A percentile compares a stretch with the other conserved stretches of the same genome.
phyloP scores from a whole-genome alignment of 345 rosid genomes.

The Gossypium turneri region DNA sequence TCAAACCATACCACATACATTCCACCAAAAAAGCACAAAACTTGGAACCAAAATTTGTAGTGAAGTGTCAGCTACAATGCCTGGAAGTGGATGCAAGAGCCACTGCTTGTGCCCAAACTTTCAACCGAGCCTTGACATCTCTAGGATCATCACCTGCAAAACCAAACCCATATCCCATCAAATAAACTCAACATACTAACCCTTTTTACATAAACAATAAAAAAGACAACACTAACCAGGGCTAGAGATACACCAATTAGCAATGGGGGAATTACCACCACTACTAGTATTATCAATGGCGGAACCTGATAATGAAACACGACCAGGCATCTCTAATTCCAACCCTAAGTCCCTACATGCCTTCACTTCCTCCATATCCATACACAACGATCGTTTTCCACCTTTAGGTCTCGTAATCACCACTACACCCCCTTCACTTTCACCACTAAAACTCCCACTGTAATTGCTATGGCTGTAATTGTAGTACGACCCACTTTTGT shows the following conservation, averaged over 20 bases:
- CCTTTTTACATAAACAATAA: neutral
- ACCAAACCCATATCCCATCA: neutral
- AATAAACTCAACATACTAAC: neutral
- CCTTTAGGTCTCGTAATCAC: slow-evolving; percentile 82
- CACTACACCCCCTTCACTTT: slow-evolving; percentile 55
- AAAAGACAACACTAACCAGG: slow-evolving; percentile 51
- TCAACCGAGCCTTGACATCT: slow-evolving; percentile 89
- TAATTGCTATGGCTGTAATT: slow-evolving; percentile 13
- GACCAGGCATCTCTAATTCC: slow-evolving; percentile 58
- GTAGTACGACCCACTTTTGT: neutral
- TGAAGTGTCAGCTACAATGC: slow-evolving; percentile 21
- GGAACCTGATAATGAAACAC: slow-evolving; percentile 55
- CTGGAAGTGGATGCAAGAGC: slow-evolving; percentile 64
- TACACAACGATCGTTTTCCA: slow-evolving; percentile 71
- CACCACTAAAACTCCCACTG: slow-evolving; percentile 46
- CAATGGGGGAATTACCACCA: slow-evolving; percentile 81
- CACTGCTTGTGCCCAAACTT: slow-evolving; percentile 97
- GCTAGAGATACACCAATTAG: slow-evolving; percentile 80
- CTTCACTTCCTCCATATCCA: slow-evolving; percentile 83
- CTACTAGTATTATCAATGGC: slow-evolving; percentile 54
- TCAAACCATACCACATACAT: too few relatives aligned
- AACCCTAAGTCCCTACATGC: slow-evolving; percentile 89
- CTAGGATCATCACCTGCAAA: slow-evolving; percentile 79
- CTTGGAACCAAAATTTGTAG: neutral
- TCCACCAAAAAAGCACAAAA: neutral